These are phyloP conservation scores for Xylaria telfairii DNA, from an alignment of 495 filamentous ascomycete genomes.

Conservation along the genomic window DNA sequence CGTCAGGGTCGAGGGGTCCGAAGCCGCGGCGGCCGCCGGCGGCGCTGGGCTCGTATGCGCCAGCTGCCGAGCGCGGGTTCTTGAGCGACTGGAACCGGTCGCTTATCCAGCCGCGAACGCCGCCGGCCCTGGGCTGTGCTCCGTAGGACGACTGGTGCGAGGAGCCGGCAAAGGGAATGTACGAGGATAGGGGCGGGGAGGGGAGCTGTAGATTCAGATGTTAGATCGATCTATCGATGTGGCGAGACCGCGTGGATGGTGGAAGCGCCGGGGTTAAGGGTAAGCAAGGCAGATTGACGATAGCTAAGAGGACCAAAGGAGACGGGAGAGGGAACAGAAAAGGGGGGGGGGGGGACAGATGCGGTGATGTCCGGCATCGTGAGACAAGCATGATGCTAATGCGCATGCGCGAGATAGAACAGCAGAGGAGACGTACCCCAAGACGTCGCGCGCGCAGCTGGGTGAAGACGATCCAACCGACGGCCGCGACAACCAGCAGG, in stretches of 20 bases:
- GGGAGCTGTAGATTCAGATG: slow-evolving; percentile 53
- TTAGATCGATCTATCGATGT: slow-evolving; percentile 22
- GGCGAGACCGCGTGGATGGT: not conserved
- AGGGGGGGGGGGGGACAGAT: not conserved
- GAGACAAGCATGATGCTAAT: slow-evolving; percentile 32
- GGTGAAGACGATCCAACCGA: slow-evolving; percentile 61
- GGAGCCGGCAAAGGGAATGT: slow-evolving; percentile 59
- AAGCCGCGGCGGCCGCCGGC: slow-evolving; percentile 46
- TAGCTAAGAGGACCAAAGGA: not conserved
- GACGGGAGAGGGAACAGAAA: not conserved
- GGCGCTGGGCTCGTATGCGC: slow-evolving; percentile 64
- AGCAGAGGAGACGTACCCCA: slow-evolving; percentile 53
- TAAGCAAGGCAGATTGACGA: not conserved
- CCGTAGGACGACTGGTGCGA: slow-evolving; percentile 44
- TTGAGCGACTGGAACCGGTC: slow-evolving; percentile 55
- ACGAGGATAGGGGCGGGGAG: slow-evolving; percentile 65
- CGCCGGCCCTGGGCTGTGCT: slow-evolving; percentile 60
- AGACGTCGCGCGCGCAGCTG: slow-evolving; percentile 66
- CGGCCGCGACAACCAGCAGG: slow-evolving; percentile 48
- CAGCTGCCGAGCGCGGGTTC: slow-evolving; percentile 61
- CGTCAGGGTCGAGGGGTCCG: slow-evolving; percentile 69
- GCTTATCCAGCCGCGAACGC: slow-evolving; percentile 65
- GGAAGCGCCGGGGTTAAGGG: not conserved
- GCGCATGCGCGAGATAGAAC: slow-evolving; percentile 35
- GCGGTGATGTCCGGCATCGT: slow-evolving; percentile 30